Evolutionary conservation across 2,329 filamentous ascomycete species (phyloP).

Genomic region (Botrytis pseudocinerea): DNA sequence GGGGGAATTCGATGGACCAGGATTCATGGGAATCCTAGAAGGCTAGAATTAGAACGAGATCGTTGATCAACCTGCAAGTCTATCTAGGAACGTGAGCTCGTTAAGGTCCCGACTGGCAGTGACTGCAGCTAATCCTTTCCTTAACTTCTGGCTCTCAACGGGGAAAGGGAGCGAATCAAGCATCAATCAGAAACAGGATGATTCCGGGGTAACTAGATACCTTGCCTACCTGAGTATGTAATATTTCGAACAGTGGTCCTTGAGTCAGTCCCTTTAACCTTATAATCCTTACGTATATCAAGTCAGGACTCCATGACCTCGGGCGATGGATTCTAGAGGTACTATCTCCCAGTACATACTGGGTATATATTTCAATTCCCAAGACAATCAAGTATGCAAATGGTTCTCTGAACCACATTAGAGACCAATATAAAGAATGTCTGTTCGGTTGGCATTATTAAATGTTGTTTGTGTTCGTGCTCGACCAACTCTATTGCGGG

Average conservation of each 20-base stretch:
- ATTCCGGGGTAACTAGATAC: neutral
- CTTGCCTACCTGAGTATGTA: neutral
- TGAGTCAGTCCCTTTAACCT: neutral
- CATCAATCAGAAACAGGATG: neutral
- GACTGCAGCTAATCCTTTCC: neutral
- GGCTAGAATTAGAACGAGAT: neutral
- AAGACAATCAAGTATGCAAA: neutral
- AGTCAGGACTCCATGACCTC: neutral
- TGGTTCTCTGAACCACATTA: neutral
- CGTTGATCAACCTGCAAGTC: neutral
- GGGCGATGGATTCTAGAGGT: neutral
- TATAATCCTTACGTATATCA: neutral
- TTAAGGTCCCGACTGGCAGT: neutral
- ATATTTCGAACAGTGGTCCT: neutral
- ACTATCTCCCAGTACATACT: neutral
- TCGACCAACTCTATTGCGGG: neutral
- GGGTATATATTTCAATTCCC: no score
- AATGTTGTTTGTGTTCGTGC: neutral
- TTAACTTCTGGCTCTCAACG: neutral
- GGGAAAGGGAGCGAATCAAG: neutral
- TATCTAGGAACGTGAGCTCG: neutral
- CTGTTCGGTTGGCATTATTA: neutral
- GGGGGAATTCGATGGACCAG: neutral
- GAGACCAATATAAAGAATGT: neutral
- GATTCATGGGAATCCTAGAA: neutral